Evolutionary conservation across 305 asterid genomes (phyloP).

Genomic region (Fraxinus floribunda): DNA sequence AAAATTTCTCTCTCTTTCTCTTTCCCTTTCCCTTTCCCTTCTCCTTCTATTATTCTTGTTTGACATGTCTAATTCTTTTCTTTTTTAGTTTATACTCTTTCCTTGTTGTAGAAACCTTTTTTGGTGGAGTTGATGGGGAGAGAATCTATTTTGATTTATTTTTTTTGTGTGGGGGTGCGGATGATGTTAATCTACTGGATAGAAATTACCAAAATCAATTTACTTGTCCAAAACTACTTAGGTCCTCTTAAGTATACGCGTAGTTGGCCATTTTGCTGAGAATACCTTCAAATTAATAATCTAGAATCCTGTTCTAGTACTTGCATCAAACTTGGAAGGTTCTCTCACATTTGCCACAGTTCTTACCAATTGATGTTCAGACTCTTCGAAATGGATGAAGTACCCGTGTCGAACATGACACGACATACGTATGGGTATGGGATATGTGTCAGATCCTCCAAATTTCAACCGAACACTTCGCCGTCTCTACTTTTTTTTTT

Average conservation of each 20-base stretch:
- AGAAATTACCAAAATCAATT: neutral
- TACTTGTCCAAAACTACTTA: neutral
- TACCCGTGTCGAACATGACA: too few relatives aligned
- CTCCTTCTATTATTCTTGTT: neutral
- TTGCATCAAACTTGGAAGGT: neutral
- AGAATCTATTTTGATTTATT: neutral
- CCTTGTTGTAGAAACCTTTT: neutral
- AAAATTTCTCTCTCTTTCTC: neutral
- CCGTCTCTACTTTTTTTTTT: too few relatives aligned
- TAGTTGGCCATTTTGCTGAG: neutral
- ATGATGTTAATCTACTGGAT: neutral
- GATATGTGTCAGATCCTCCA: too few relatives aligned
- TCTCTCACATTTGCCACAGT: neutral
- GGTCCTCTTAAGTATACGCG: neutral
- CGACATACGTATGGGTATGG: too few relatives aligned
- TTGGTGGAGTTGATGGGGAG: neutral
- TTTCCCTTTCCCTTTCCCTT: too few relatives aligned
- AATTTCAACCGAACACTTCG: too few relatives aligned
- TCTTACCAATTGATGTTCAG: too few relatives aligned
- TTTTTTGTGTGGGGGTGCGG: neutral
- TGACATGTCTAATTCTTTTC: neutral
- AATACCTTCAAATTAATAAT: neutral
- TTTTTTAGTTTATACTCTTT: neutral
- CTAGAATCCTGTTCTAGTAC: neutral
- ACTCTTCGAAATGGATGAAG: too few relatives aligned